phyloP scores from a whole-genome alignment of 2,329 filamentous ascomycete genomes.

The Akanthomyces uredinophilus region DNA sequence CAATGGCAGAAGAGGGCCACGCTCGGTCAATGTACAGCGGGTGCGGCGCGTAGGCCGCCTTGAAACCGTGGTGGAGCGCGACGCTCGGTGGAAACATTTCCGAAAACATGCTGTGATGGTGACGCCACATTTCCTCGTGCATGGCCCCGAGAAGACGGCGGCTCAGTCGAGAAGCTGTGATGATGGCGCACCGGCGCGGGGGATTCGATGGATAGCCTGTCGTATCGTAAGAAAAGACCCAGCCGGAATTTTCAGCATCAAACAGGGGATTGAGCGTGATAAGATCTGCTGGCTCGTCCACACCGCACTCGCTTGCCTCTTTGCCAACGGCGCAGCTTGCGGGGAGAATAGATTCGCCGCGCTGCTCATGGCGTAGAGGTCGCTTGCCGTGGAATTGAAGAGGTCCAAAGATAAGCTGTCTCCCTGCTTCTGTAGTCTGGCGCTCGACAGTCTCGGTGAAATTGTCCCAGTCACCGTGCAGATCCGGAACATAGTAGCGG shows the following conservation, averaged over 20 bases:
- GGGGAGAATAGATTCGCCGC: conserved; percentile 49
- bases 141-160: conserved; percentile 63
- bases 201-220: conserved; percentile 61
- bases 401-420: conserved; percentile 65
- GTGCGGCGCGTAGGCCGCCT: conserved; percentile 76
- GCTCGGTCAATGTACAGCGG: conserved; percentile 73
- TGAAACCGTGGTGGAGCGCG: conserved; percentile 70
- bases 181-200: conserved; percentile 66
- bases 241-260: conserved; percentile 64
- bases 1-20: conserved; percentile 65
- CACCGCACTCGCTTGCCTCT: conserved; percentile 52
- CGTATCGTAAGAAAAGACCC: conserved; percentile 66
- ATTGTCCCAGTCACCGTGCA: conserved; percentile 68
- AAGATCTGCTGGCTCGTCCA: conserved; percentile 67
- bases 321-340: conserved; percentile 48
- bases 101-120: conserved; percentile 67
- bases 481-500: conserved; percentile 68
- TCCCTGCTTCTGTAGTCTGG: conserved; percentile 49
- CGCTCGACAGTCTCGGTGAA: conserved; percentile 61
- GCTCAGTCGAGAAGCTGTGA: conserved; percentile 65
- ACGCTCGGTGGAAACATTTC: conserved; percentile 73
- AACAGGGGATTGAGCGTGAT: conserved; percentile 76
- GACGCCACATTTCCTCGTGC: conserved; percentile 66
- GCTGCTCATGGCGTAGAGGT: conserved; percentile 46
- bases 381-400: conserved; percentile 45